Base-by-base conservation (phyloP, 2,329 filamentous ascomycete genomes). In the Colletotrichum incanum region DNA sequence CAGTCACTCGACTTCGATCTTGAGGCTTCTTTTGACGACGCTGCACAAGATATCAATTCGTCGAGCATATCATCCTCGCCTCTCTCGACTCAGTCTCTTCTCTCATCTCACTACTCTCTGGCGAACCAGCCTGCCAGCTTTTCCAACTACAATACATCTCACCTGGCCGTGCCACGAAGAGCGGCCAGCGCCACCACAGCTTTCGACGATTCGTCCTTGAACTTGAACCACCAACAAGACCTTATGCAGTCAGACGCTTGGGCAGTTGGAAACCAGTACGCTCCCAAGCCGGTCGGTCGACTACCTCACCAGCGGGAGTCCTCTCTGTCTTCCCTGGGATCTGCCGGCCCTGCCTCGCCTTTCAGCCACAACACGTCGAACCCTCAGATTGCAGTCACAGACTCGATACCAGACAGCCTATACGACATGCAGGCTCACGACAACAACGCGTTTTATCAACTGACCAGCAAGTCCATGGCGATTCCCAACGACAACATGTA, bases 251-350 rank as follows among this genome's bases (percentile, higher is more conserved):
- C 84, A 34, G 85, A 87, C 68, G 63, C 80, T 18, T 86, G 84
- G 84, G 78, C 81, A 66, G 73, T 77, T 28, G 74, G 79, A 66
- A 78, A 79, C 71, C 84, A 84, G 72, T 79, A 82, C 72, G 82
- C 81, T 47, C 79, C 82, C 28, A 83, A 82, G 76, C 75, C 78
- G 12, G 73, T 80, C 49, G 79, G 80, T 67, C 82, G 84, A 20
- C 78, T 84, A 47, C 76, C 84, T 34, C 90, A 92, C 76, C 85
- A 91, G 56, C 87, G 90, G 75, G 89, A 91, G 74, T 89, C 89
- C 2, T 91, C 89, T 8, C 81, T 90, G 47, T 91, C 90, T 0
- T 91, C 90, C 0, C 76, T 91, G 50, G 89, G 88, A 14, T 91
- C 90, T 0, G 85, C 87, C 45, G 88, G 87, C n/a, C 90, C 90